Evolutionary conservation across 192 early-diverging fungal species (phyloP).

Genomic region (Rhizophagus sp.): DNA sequence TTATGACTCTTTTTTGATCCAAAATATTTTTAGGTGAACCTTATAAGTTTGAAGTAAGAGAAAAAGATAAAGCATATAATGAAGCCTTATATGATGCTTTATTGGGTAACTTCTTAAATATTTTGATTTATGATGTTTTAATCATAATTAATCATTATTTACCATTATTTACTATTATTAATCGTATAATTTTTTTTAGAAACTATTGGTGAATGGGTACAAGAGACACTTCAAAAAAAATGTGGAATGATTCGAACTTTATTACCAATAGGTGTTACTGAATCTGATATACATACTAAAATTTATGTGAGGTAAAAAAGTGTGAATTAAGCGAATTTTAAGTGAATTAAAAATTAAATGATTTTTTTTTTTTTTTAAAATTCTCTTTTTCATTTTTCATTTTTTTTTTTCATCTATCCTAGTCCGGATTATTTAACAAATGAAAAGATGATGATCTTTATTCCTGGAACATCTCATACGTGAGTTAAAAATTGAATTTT

Average conservation of each 20-base stretch:
- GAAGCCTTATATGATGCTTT: slow-evolving; percentile 18
- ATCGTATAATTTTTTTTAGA: not conserved
- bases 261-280: slow-evolving; percentile 1
- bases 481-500: not conserved
- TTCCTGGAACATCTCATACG: slow-evolving; percentile 24
- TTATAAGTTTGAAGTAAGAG: slow-evolving; percentile 22
- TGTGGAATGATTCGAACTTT: not conserved
- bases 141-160: no score
- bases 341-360: not conserved
- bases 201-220: not conserved
- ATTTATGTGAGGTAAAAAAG: slow-evolving; percentile 17
- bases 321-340: no score
- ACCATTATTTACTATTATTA: no score
- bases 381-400: no score
- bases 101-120: not conserved
- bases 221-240: not conserved
- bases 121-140: no score
- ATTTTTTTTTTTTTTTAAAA: no score
- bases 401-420: not conserved
- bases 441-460: slow-evolving; percentile 25
- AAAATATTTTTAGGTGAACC: not conserved
- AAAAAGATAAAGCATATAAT: slow-evolving; percentile 21
- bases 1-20: not conserved
- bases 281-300: slow-evolving; percentile 14
- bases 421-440: slow-evolving; percentile 28